Base-by-base conservation (phyloP, 164 flowering plant genomes). In the Paratinospora sagittata region DNA sequence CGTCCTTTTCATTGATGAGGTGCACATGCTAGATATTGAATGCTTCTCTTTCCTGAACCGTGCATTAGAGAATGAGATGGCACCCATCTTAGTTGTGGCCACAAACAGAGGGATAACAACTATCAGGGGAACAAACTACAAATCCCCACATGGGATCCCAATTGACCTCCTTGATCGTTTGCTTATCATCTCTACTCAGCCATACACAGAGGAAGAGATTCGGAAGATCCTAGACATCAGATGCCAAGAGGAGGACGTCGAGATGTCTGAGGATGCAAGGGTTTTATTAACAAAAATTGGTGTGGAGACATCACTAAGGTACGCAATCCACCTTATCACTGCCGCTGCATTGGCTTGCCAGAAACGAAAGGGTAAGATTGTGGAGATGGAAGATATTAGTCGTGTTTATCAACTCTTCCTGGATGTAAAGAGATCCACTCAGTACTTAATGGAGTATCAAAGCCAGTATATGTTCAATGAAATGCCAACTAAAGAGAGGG, bases 1-100 rank as follows among this genome's bases (percentile, higher is more conserved):
- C n/a, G 97, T 95, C 27, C 87, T 92, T 63, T 95, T 95, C 82
- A 92, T 95, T 55, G 99, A 95, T 71, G 99, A 92, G 79, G 99
- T 95, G 24, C 99, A 95, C 82, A 95, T 92, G 99, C 91, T 95
- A 16, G 99, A 92, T 80, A 88, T 91, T 7, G 96, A 95, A 76
- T 92, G 98, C 75, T 92, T 95, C 73, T 95, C 98, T 33, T 95
- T 92, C 81, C 86, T 95, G 33, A 95, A 95, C 76, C 93, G 97
- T 57, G 96, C 97, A n/a, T 72, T 95, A 65, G 98, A 92, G 76
- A 91, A 88, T 74, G 99, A 93, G 69, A 95, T 91, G 98, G 87
- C 96, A 36, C 97, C 98, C 9, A 91, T 90, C 52, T 73, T 92
- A 72, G 93, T 95, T 30, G 98, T 92, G 21, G 98, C 99, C 21